phyloP scores from a whole-genome alignment of 2,329 filamentous ascomycete species.

The Penicillium sp. region DNA sequence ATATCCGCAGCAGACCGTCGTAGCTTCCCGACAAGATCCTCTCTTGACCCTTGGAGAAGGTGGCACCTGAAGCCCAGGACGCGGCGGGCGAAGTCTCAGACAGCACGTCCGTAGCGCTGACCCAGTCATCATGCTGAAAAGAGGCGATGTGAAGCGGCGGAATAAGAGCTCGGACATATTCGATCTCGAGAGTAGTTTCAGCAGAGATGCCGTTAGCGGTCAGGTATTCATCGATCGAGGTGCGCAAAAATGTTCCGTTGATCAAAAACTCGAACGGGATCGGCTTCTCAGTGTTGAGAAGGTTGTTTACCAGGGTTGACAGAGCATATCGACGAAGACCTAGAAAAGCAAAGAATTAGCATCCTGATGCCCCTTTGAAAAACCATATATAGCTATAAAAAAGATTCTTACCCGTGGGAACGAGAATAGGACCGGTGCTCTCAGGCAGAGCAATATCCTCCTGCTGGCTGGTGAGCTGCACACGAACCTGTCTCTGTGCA shows the following conservation, averaged over 20 bases:
- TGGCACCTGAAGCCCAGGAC: constrained; percentile 49
- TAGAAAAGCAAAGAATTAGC: constrained; percentile 23
- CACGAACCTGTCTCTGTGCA: constrained; percentile 47
- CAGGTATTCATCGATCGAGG: constrained; percentile 86
- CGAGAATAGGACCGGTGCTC: constrained; percentile 52
- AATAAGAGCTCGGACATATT: constrained; percentile 88
- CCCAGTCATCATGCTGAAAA: constrained; percentile 98
- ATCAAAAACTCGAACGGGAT: constrained; percentile 79
- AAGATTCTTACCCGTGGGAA: constrained; percentile 49
- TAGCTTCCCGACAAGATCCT: constrained; percentile 88
- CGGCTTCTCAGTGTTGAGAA: constrained; percentile 52
- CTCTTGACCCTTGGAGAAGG: constrained; percentile 53
- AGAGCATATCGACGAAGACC: constrained; percentile 55
- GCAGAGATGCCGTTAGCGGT: constrained; percentile 78
- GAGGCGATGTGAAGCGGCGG: constrained; percentile 84
- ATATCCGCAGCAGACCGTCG: constrained; percentile 81
- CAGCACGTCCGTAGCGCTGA: constrained; percentile 77
- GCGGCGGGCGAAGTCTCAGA: constrained; percentile 61
- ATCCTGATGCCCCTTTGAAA: neutral
- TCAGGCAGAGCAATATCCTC: constrained; percentile 51
- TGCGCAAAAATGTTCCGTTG: constrained; percentile 85
- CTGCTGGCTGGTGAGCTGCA: constrained; percentile 51
- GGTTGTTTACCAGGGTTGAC: constrained; percentile 59
- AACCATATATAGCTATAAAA: neutral
- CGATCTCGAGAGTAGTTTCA: constrained; percentile 78